A percentile compares a stretch with the other conserved stretches of the same genome.
These are phyloP conservation scores for Trichophyton benhamiae DNA, from an alignment of 2,329 filamentous ascomycete species.

Conservation along the genomic window DNA sequence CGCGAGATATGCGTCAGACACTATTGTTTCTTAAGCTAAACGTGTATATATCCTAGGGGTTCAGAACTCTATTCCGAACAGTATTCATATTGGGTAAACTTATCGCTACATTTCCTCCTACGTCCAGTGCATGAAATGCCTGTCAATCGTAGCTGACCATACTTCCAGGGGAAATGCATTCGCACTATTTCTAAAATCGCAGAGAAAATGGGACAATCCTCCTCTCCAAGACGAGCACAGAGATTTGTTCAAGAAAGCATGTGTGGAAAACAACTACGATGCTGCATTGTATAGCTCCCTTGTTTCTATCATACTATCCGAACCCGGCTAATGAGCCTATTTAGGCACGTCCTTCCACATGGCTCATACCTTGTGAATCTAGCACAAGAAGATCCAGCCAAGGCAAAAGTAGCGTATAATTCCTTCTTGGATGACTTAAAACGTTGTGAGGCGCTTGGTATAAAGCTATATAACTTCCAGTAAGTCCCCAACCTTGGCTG, in stretches of 20 bases:
- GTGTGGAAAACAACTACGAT: constrained; percentile 59
- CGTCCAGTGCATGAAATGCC: neutral
- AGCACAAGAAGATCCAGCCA: constrained; percentile 65
- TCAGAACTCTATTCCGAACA: constrained; percentile 73
- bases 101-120: neutral
- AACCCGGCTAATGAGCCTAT: neutral
- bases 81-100: constrained; percentile 55
- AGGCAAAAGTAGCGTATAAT: constrained; percentile 73
- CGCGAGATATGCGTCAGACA: neutral
- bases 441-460: constrained; percentile 74
- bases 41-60: constrained; percentile 47
- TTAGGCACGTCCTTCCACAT: constrained; percentile 66
- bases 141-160: neutral
- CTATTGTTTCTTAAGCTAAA: constrained; percentile 1
- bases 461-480: constrained; percentile 95
- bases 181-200: constrained; percentile 88
- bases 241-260: constrained; percentile 56
- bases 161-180: constrained; percentile 67
- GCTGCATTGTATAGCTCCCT: constrained; percentile 38
- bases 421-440: constrained; percentile 78
- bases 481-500: constrained; percentile 17
- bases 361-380: constrained; percentile 96
- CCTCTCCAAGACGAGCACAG: constrained; percentile 56
- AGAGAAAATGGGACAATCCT: constrained; percentile 86
- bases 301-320: neutral